phyloP scores from a whole-genome alignment of 2,329 filamentous ascomycete genomes.

The Coniochaeta ligniaria region DNA sequence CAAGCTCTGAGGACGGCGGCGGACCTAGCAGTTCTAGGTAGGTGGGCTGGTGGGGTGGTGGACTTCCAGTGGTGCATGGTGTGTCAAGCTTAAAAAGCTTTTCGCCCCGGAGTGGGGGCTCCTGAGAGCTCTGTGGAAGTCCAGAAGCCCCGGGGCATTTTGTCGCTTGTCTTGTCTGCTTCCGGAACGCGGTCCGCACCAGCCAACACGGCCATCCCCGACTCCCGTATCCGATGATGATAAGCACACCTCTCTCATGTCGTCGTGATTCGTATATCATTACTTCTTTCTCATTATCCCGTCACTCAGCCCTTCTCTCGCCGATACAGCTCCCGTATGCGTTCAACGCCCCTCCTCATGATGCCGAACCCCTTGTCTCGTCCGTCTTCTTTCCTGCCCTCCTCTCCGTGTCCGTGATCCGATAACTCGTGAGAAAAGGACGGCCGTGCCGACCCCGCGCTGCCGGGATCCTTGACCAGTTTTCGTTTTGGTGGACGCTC shows the following conservation, averaged over 20 bases:
- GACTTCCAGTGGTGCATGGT: too few species aligned
- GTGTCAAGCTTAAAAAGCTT: too few species aligned
- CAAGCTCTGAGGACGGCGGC: too few species aligned
- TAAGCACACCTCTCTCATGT: not conserved
- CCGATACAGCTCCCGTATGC: not conserved
- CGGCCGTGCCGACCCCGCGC: slow-evolving; percentile 10
- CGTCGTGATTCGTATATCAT: not conserved
- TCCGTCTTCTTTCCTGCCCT: not conserved
- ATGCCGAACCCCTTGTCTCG: not conserved
- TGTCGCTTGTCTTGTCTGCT: too few species aligned
- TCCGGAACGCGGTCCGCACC: too few species aligned
- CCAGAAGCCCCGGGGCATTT: too few species aligned
- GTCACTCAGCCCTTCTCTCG: not conserved
- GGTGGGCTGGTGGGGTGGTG: too few species aligned
- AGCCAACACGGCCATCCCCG: too few species aligned
- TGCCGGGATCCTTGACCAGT: slow-evolving; percentile 15
- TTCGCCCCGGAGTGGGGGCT: too few species aligned
- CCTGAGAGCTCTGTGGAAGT: too few species aligned
- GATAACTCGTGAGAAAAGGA: slow-evolving; percentile 8
- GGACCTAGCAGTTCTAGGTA: too few species aligned
- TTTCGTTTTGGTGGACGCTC: slow-evolving; percentile 10
- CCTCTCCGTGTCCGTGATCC: not conserved
- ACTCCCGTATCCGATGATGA: too few species aligned
- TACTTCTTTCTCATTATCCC: not conserved
- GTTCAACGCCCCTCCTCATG: not conserved